Conservation (phyloP, 768 basidiomycete genomes). For the Termitomyces sp. region DNA sequence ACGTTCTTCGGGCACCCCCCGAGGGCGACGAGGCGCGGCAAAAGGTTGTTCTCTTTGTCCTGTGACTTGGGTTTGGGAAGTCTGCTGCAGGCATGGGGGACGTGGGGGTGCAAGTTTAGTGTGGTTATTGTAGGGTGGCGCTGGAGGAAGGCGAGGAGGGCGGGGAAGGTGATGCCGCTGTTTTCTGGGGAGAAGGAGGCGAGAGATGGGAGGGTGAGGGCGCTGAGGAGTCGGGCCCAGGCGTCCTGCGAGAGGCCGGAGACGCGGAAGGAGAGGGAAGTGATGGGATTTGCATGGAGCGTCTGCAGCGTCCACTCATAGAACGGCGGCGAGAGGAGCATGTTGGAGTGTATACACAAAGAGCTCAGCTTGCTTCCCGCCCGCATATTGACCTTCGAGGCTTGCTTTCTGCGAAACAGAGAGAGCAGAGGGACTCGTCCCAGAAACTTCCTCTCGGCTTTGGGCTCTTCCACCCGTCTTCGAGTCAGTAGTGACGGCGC, state of each 20-base stretch:
- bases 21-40: conserved; percentile 18
- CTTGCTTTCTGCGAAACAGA: neutral
- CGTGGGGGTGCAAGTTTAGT: conserved; percentile 19
- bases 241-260: conserved; percentile 11
- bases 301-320: conserved; percentile 22
- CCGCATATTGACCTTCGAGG: neutral
- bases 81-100: conserved; percentile 1
- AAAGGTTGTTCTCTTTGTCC: conserved; percentile 8
- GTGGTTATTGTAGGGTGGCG: conserved; percentile 22
- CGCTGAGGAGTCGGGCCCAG: conserved; percentile 18
- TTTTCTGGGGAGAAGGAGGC: conserved; percentile 16
- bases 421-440: neutral
- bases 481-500: neutral
- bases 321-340: conserved; percentile 20
- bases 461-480: neutral
- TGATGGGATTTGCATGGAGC: conserved; percentile 17
- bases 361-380: conserved; percentile 11
- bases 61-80: neutral
- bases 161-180: conserved; percentile 16
- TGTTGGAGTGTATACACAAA: conserved; percentile 18
- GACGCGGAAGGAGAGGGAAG: conserved; percentile 19
- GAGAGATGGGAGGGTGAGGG: conserved; percentile 22
- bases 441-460: conserved; percentile 5
- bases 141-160: conserved; percentile 21
- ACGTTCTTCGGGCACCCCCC: conserved; percentile 19